Conservation (phyloP, 2,329 filamentous ascomycete species). For the Monilinia polystroma region DNA sequence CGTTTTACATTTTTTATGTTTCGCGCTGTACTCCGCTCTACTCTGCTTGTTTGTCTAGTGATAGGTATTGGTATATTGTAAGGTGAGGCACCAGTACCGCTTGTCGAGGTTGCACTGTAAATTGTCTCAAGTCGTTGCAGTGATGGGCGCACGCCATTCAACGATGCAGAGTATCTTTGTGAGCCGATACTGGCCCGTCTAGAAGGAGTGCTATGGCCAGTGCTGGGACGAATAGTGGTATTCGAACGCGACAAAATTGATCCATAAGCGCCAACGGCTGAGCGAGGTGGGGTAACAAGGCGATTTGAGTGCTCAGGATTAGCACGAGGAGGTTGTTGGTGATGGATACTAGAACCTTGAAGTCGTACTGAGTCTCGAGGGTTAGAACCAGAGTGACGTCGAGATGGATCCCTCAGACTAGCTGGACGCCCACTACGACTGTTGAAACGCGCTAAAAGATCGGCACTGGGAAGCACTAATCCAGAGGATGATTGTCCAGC, state of each 20-base stretch:
- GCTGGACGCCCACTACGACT: conserved; percentile 38
- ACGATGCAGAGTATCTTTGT: conserved; percentile 25
- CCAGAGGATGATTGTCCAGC: background rate
- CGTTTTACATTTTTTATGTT: conserved; percentile 62
- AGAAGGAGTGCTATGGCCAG: conserved; percentile 19
- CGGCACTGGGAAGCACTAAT: conserved; percentile 33
- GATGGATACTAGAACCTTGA: conserved; percentile 3
- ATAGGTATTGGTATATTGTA: conserved; percentile 25
- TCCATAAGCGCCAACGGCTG: conserved; percentile 24
- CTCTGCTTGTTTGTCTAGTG: conserved; percentile 49
- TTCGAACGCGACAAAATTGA: conserved; percentile 21
- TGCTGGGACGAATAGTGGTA: conserved; percentile 14
- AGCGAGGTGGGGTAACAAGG: conserved; percentile 26
- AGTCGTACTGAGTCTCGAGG: conserved; percentile 13
- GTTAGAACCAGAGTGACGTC: conserved; percentile 31
- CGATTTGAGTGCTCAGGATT: conserved; percentile 9
- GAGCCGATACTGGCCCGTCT: conserved; percentile 2
- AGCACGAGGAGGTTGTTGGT: conserved; percentile 20
- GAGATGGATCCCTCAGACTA: conserved; percentile 34
- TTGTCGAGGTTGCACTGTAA: conserved; percentile 44
- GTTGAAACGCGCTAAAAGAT: conserved; percentile 38
- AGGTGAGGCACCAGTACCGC: conserved; percentile 24
- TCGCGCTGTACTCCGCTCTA: conserved; percentile 59
- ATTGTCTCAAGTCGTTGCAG: conserved; percentile 58
- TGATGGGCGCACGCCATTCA: conserved; percentile 43